Evolutionary conservation across 257 asterid species (phyloP).

Genomic region (Nicotiana benthamiana): DNA sequence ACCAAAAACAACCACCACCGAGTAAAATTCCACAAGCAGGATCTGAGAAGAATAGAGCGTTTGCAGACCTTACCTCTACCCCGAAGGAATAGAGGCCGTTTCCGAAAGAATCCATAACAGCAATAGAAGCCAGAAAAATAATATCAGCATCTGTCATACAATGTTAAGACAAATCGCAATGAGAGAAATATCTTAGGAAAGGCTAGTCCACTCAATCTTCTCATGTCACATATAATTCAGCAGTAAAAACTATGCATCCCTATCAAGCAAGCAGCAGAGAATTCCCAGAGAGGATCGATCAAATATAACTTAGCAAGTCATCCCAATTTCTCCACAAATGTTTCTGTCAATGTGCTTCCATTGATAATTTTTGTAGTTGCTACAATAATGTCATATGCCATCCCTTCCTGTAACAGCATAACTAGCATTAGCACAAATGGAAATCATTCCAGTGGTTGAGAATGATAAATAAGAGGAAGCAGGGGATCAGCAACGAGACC

Average conservation of each 20-base stretch:
- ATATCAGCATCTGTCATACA: too few relatives aligned
- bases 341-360: slow-evolving; percentile 59
- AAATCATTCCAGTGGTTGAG: neutral
- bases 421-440: neutral
- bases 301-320: slow-evolving; percentile 9
- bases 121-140: too few relatives aligned
- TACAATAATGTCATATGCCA: slow-evolving; percentile 79
- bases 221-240: neutral
- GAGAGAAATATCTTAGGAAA: neutral
- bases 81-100: too few relatives aligned
- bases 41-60: too few relatives aligned
- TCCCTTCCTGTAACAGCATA: slow-evolving; percentile 62
- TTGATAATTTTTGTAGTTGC: slow-evolving; percentile 73
- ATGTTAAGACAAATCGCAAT: neutral
- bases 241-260: neutral
- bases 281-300: neutral
- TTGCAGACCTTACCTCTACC: too few relatives aligned
- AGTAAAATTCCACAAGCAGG: too few relatives aligned
- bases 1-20: neutral
- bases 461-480: neutral
- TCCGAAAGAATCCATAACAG: too few relatives aligned
- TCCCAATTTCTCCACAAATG: slow-evolving; percentile 49
- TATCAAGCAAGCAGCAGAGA: neutral
- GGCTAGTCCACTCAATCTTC: neutral
- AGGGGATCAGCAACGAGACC: neutral